Percentiles rank a stretch among this genome's conserved stretches.
phyloP scores from a whole-genome alignment of 495 filamentous ascomycete species.

The Hypoxylon subgilvum region DNA sequence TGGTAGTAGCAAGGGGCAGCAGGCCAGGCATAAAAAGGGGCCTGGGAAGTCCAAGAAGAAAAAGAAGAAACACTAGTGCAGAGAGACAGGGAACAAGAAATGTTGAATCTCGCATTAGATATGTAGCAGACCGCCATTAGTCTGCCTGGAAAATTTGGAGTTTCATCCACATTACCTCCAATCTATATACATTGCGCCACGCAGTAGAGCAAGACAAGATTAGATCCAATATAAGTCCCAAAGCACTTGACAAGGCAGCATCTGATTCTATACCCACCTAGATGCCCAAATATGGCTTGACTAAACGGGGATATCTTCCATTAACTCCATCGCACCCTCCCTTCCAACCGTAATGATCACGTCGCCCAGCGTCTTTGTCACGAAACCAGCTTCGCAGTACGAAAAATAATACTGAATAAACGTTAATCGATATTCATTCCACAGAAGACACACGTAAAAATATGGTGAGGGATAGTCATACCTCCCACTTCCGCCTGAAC shows the following conservation, averaged over 20 bases:
- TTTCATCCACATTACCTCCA: too few species aligned
- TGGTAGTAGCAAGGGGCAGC: slow-evolving; percentile 25
- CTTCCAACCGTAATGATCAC: slow-evolving; percentile 70
- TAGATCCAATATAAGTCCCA: too few species aligned
- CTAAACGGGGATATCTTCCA: slow-evolving; percentile 68
- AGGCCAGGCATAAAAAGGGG: slow-evolving; percentile 51
- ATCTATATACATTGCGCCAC: too few species aligned
- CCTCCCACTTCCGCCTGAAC: slow-evolving; percentile 72
- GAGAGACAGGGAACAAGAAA: too few species aligned
- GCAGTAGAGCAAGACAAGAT: too few species aligned
- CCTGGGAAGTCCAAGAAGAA: slow-evolving; percentile 47
- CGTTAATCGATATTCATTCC: background rate
- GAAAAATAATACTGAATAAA: slow-evolving; percentile 68
- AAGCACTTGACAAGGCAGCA: too few species aligned
- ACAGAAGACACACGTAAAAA: background rate
- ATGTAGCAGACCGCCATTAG: too few species aligned
- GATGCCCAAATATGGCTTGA: background rate
- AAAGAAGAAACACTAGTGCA: slow-evolving; percentile 30
- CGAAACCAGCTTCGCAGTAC: slow-evolving; percentile 75
- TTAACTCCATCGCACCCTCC: slow-evolving; percentile 69
- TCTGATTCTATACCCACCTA: too few species aligned
- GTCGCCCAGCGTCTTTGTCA: slow-evolving; percentile 71
- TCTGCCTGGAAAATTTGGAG: too few species aligned
- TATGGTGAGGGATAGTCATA: slow-evolving; percentile 31
- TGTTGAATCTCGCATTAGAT: too few species aligned